Evolutionary conservation across 805 yeast genomes (phyloP).

Genomic region (Tetrapisispora fleetii): DNA sequence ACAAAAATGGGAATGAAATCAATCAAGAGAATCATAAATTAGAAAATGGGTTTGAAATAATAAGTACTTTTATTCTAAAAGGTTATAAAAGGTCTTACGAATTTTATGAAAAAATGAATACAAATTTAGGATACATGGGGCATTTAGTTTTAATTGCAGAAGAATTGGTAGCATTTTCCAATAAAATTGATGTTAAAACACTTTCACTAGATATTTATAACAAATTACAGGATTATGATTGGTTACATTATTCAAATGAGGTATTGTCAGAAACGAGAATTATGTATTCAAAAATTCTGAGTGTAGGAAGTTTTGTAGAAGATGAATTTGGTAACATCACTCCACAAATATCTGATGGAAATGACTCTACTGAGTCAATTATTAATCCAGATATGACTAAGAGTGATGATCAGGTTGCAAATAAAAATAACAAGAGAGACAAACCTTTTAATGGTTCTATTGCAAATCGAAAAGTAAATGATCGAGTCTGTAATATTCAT

Average conservation of each 20-base stretch:
- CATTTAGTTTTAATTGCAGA: conserved; percentile 87
- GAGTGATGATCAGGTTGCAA: neutral
- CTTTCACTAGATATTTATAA: conserved; percentile 23
- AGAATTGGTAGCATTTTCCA: conserved; percentile 79
- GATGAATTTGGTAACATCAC: conserved; percentile 19
- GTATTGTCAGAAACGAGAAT: conserved; percentile 24
- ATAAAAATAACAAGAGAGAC: neutral
- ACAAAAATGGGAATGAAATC: neutral
- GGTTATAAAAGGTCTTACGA: conserved; percentile 53
- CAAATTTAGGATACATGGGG: conserved; percentile 89
- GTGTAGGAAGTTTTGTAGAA: conserved; percentile 25
- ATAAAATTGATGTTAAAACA: conserved; percentile 29
- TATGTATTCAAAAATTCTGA: conserved; percentile 27
- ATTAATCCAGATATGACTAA: neutral
- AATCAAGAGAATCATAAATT: neutral
- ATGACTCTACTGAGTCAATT: neutral
- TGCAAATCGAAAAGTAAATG: neutral
- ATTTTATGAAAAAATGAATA: conserved; percentile 47
- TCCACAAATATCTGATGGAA: conserved; percentile 11
- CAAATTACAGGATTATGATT: conserved; percentile 16
- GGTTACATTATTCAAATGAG: conserved; percentile 23
- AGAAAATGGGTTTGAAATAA: conserved; percentile 40
- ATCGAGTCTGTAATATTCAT: conserved; percentile 11
- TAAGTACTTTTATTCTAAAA: conserved; percentile 46
- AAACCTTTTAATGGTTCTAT: neutral